phyloP scores from a whole-genome alignment of 2,329 filamentous ascomycete species.

The Aspergillus sp. region DNA sequence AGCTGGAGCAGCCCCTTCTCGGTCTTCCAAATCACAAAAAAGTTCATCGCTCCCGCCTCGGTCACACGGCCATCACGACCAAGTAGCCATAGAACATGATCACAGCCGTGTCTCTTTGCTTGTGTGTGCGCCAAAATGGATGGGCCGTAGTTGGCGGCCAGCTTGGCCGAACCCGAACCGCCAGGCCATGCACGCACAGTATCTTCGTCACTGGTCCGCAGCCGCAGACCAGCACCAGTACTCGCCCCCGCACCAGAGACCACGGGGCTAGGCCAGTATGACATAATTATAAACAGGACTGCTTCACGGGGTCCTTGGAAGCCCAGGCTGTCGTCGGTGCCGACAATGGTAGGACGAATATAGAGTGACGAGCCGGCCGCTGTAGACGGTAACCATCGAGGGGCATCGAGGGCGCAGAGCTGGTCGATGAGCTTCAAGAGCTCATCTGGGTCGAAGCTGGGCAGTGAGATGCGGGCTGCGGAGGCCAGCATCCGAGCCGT shows the following conservation, averaged over 20 bases:
- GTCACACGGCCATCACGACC: slow-evolving; percentile 71
- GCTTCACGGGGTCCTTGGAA: slow-evolving; percentile 41
- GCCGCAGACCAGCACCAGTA: not conserved
- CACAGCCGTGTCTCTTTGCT: slow-evolving; percentile 68
- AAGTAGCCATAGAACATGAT: slow-evolving; percentile 89
- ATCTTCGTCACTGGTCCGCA: not conserved
- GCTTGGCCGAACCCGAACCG: slow-evolving; percentile 82
- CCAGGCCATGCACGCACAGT: slow-evolving; percentile 80
- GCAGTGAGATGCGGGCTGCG: slow-evolving; percentile 65
- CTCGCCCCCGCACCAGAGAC: too few species aligned
- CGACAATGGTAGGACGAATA: slow-evolving; percentile 79
- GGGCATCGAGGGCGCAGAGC: slow-evolving; percentile 41
- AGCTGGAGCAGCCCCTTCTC: slow-evolving; percentile 58
- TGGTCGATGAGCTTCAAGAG: slow-evolving; percentile 67
- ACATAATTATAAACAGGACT: not conserved
- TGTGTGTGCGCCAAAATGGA: slow-evolving; percentile 71
- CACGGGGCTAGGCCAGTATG: not conserved
- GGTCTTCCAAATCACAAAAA: slow-evolving; percentile 70
- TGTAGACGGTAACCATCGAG: slow-evolving; percentile 20
- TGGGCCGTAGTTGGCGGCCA: slow-evolving; percentile 87
- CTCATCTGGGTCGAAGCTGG: slow-evolving; percentile 65
- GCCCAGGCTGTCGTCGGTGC: slow-evolving; percentile 70
- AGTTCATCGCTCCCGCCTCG: slow-evolving; percentile 83
- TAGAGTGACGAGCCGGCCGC: slow-evolving; percentile 59
- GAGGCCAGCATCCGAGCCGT: slow-evolving; percentile 56